phyloP scores from a whole-genome alignment of 306 rosid species.

The Trichosanthes truncata region DNA sequence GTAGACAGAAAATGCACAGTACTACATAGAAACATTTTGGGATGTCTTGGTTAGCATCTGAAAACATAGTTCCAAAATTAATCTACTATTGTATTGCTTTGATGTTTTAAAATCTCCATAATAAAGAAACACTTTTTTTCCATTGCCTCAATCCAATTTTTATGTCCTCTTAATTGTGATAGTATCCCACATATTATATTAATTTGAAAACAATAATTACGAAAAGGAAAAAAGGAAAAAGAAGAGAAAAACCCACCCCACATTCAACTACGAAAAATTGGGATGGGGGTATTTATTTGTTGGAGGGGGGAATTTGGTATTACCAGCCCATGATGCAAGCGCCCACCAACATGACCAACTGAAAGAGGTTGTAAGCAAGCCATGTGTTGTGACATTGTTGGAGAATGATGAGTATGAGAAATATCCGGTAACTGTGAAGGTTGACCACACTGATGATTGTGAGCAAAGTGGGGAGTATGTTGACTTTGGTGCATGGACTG shows the following conservation, averaged over 20 bases:
- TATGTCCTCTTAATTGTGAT: not conserved
- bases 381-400: conserved; percentile 72
- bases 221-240: not conserved
- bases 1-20: not conserved
- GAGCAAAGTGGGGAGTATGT: conserved; percentile 59
- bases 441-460: conserved; percentile 61
- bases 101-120: no score
- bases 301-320: not conserved
- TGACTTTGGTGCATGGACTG: conserved; percentile 70
- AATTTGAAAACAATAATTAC: not conserved
- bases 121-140: not conserved
- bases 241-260: not conserved
- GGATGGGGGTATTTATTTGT: not conserved
- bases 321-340: conserved; percentile 82
- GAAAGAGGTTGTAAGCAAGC: conserved; percentile 65
- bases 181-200: not conserved
- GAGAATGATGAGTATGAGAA: conserved; percentile 70
- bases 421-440: conserved; percentile 70
- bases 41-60: not conserved
- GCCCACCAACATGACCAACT: conserved; percentile 70
- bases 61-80: not conserved
- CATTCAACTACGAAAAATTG: not conserved
- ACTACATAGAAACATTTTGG: not conserved
- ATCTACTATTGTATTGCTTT: not conserved
- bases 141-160: not conserved